phyloP scores from a whole-genome alignment of 371 early-diverging fungal species.

The Dichotomocladium elegans region DNA sequence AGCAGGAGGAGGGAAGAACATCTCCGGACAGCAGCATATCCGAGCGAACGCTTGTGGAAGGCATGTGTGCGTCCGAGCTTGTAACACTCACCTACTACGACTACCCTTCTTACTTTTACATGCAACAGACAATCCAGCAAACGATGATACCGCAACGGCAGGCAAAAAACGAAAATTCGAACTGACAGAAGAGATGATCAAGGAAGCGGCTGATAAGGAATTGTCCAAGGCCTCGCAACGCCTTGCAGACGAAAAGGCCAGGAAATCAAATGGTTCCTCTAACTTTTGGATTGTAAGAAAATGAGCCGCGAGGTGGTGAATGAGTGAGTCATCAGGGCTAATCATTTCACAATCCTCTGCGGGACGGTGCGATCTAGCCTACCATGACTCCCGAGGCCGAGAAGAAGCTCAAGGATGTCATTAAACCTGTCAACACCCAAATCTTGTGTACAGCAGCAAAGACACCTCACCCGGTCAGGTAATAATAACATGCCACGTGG shows the following conservation, averaged over 20 bases:
- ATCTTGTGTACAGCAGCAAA: constrained; percentile 70
- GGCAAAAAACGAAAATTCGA: constrained; percentile 43
- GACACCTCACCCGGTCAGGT: constrained; percentile 66
- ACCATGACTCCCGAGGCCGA: constrained; percentile 72
- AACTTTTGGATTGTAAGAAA: constrained; percentile 77
- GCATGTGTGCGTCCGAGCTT: background rate
- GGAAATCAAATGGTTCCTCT: constrained; percentile 57
- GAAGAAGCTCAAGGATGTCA: constrained; percentile 47
- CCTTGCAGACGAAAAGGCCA: constrained; percentile 49
- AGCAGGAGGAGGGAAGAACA: background rate
- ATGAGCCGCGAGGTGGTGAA: background rate
- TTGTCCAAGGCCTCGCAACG: constrained; percentile 43
- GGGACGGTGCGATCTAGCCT: constrained; percentile 44
- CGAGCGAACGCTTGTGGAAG: background rate
- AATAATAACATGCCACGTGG: constrained; percentile 10
- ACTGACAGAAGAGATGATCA: constrained; percentile 30
- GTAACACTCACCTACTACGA: background rate
- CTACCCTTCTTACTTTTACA: too few species aligned
- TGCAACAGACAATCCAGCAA: background rate
- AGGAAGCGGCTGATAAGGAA: constrained; percentile 25
- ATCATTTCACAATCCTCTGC: too few species aligned
- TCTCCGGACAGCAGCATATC: background rate
- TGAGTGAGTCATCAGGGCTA: background rate
- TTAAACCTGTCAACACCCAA: constrained; percentile 49
- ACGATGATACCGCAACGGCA: background rate